Conservation (phyloP, 73 alveolate species). For the Blepharisma japonicum region DNA sequence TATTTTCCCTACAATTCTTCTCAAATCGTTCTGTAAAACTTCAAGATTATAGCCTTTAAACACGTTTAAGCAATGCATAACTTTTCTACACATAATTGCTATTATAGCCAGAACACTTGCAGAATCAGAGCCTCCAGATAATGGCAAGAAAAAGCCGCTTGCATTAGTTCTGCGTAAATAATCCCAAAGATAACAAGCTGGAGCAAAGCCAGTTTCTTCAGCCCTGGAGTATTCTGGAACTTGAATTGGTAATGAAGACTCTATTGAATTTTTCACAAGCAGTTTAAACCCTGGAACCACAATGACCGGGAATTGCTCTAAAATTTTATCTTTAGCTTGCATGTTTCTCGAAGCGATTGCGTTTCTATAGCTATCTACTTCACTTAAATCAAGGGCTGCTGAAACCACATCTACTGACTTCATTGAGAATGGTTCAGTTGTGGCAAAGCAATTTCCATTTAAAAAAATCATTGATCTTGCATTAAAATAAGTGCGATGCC, state of each 20-base stretch:
- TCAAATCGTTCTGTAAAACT: slow-evolving; percentile 34
- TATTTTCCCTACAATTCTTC: slow-evolving; percentile 51
- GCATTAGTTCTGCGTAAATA: slow-evolving; percentile 92
- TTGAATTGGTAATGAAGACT: not conserved
- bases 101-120: slow-evolving; percentile 69
- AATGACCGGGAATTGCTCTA: too few relatives aligned
- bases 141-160: slow-evolving; percentile 85
- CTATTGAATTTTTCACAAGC: too few relatives aligned
- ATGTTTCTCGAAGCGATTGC: not conserved
- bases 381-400: slow-evolving; percentile 33
- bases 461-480: slow-evolving; percentile 77
- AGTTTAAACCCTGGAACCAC: too few relatives aligned
- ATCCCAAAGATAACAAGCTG: slow-evolving; percentile 72
- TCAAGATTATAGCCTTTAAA: slow-evolving; percentile 7
- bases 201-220: not conserved
- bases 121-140: slow-evolving; percentile 88
- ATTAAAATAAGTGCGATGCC: slow-evolving; percentile 78
- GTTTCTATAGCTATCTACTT: not conserved
- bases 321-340: not conserved
- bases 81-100: not conserved
- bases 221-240: not conserved
- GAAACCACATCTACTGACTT: slow-evolving; percentile 74
- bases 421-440: slow-evolving; percentile 65
- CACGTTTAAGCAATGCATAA: not conserved
- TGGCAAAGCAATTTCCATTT: slow-evolving; percentile 78